Base-by-base conservation (phyloP, 2,329 filamentous ascomycete species). In the Colletotrichum cereale region DNA sequence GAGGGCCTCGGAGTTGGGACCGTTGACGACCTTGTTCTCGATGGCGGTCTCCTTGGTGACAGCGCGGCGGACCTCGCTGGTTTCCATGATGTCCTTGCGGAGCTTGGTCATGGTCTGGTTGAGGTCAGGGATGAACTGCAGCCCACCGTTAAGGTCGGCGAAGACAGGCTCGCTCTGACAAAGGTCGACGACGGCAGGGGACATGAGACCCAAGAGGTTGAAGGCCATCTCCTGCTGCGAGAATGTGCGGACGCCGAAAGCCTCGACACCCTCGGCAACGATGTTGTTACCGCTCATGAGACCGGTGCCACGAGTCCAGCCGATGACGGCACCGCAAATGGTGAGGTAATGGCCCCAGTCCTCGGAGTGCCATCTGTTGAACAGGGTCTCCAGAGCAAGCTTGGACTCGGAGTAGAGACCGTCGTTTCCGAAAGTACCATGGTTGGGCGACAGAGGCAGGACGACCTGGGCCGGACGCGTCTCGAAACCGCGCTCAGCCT, bases 171-270 rank as follows among this genome's bases (percentile, higher is more conserved):
- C 94, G 55, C 90, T 87, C 85, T 99, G 96, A 87, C 96, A 99
- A 53, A 99, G 89, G 80, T 99, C 95, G 76, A 97, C 95, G 77
- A 99, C 93, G 36, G 92, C 89, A 47, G 96, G 95, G 1, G 95
- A 93, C 96, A 99, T 97, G 64, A 99, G 89, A 76, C 96, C 96
- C 55, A 99, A 90, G 75, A 99, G 84, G 84, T 99, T 99, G 88
- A 99, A 99, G 21, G 96, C 96, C 96, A 99, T 99, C 84, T 99
- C 96, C 81, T 97, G 95, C 84, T 98, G 96, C 12, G 96, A 98
- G 87, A 99, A 99, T 5, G 96, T 99, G 77, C 96, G 95, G 34
- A 98, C 96, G 78, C 96, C 96, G 75, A 97, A 96, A 77, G 93
- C 94, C 86, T 99, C 96, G 67, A 99, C 94, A 72, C 96, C 96